Evolutionary conservation across 2,329 filamentous ascomycete species (phyloP).

Genomic region (Mycosphaerelloides madeirae): DNA sequence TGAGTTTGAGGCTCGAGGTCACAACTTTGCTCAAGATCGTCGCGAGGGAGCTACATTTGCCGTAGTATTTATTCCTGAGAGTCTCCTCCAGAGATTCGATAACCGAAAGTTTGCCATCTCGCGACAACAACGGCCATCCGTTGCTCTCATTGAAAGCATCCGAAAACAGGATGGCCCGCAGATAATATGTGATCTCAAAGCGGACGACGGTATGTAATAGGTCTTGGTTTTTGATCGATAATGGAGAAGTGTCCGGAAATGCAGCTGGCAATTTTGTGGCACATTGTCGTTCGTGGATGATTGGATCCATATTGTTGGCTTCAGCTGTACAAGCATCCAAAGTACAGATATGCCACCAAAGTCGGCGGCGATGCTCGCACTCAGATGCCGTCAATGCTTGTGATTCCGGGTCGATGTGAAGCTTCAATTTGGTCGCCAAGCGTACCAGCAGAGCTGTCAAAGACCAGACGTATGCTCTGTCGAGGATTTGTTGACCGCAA

Average conservation of each 20-base stretch:
- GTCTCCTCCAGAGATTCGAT: slow-evolving; percentile 17
- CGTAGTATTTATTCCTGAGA: slow-evolving; percentile 19
- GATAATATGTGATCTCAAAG: slow-evolving; percentile 21
- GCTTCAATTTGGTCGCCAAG: slow-evolving; percentile 18
- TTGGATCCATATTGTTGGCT: slow-evolving; percentile 14
- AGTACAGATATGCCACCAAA: slow-evolving; percentile 23
- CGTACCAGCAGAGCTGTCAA: slow-evolving; percentile 17
- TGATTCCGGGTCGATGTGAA: slow-evolving; percentile 18
- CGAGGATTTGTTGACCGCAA: slow-evolving; percentile 13
- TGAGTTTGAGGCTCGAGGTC: slow-evolving; percentile 15
- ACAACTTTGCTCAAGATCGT: slow-evolving; percentile 16
- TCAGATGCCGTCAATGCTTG: slow-evolving; percentile 14
- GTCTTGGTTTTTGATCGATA: slow-evolving; percentile 12
- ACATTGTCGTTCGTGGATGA: slow-evolving; percentile 20
- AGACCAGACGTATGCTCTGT: slow-evolving; percentile 14
- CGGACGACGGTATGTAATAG: slow-evolving; percentile 15
- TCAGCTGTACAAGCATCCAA: slow-evolving; percentile 18
- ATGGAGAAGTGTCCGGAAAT: slow-evolving; percentile 9
- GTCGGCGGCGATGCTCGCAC: slow-evolving; percentile 16
- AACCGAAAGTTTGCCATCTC: slow-evolving; percentile 19
- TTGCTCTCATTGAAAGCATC: slow-evolving; percentile 19
- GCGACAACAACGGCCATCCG: slow-evolving; percentile 13
- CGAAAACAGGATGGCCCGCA: slow-evolving; percentile 19
- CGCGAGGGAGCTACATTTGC: slow-evolving; percentile 15
- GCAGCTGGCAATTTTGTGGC: slow-evolving; percentile 14